Conservation (phyloP, 1,284 basidiomycete genomes). For the Austroboletus olivaceoglutinosus region DNA sequence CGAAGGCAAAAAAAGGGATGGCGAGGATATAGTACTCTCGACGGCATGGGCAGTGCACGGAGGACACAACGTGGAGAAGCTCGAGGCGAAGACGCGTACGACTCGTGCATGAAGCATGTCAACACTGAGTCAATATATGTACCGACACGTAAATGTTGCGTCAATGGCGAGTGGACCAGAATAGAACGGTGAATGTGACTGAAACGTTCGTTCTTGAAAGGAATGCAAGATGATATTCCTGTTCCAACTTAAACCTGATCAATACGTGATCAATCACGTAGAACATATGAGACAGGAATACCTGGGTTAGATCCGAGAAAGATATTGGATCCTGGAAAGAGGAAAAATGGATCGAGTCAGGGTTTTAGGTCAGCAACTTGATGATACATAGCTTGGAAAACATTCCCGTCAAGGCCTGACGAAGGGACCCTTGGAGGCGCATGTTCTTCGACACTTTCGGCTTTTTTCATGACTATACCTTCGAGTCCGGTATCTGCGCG, state of each 20-base stretch:
- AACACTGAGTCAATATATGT: background rate
- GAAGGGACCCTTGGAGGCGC: background rate
- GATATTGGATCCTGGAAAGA: no score
- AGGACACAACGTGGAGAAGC: background rate
- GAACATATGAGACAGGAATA: background rate
- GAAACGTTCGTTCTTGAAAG: background rate
- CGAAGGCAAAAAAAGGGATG: background rate
- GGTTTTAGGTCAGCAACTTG: no score
- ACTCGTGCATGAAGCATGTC: conserved; percentile 1
- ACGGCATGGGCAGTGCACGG: background rate
- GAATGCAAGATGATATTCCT: background rate
- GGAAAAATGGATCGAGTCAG: no score
- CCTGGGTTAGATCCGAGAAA: background rate
- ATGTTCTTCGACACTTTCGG: background rate
- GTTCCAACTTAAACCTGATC: no score
- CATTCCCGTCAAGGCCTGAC: no score
- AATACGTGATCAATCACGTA: background rate
- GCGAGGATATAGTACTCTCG: background rate
- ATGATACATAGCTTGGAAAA: background rate
- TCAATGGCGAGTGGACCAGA: background rate
- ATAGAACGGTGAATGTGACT: background rate
- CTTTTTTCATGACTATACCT: background rate
- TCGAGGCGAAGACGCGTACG: background rate
- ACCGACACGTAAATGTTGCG: background rate
- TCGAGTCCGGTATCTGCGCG: background rate